phyloP scores from a whole-genome alignment of 2,329 filamentous ascomycete genomes.

The Lachnellula subtilissima region DNA sequence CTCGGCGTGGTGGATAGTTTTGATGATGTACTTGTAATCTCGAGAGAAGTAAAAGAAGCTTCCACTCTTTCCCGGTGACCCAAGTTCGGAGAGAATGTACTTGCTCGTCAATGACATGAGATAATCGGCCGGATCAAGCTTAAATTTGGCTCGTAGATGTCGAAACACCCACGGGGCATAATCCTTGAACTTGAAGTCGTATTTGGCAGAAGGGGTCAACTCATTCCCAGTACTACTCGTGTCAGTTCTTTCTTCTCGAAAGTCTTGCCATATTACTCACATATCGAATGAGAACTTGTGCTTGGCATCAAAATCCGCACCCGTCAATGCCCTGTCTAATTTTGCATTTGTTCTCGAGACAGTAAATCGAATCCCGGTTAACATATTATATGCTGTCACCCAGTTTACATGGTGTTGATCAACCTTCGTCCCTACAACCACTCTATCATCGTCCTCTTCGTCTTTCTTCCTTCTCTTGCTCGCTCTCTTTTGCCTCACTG shows the following conservation, averaged over 20 bases:
- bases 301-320: slow-evolving; percentile 87
- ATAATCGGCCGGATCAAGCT: slow-evolving; percentile 93
- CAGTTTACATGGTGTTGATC: slow-evolving; percentile 96
- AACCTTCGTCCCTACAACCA: slow-evolving; percentile 94
- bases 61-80: slow-evolving; percentile 94
- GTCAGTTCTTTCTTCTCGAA: slow-evolving; percentile 32
- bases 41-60: slow-evolving; percentile 99
- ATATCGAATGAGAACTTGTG: slow-evolving; percentile 99
- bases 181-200: slow-evolving; percentile 99
- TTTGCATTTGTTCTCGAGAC: slow-evolving; percentile 97
- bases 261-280: slow-evolving; percentile 47
- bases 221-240: slow-evolving; percentile 79
- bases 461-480: slow-evolving; percentile 80
- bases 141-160: slow-evolving; percentile 80
- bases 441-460: slow-evolving; percentile 86
- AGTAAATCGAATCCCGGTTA: slow-evolving; percentile 95
- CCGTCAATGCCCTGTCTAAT: slow-evolving; percentile 81
- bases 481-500: slow-evolving; percentile 84
- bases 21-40: slow-evolving; percentile 99
- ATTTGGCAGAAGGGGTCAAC: slow-evolving; percentile 94
- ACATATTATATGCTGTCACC: slow-evolving; percentile 98
- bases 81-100: slow-evolving; percentile 95
- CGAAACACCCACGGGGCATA: slow-evolving; percentile 99
- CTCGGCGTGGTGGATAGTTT: slow-evolving; percentile 95
- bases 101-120: slow-evolving; percentile 97